Base-by-base conservation (phyloP, 2,329 filamentous ascomycete species). In the Alternaria triticimaculans region DNA sequence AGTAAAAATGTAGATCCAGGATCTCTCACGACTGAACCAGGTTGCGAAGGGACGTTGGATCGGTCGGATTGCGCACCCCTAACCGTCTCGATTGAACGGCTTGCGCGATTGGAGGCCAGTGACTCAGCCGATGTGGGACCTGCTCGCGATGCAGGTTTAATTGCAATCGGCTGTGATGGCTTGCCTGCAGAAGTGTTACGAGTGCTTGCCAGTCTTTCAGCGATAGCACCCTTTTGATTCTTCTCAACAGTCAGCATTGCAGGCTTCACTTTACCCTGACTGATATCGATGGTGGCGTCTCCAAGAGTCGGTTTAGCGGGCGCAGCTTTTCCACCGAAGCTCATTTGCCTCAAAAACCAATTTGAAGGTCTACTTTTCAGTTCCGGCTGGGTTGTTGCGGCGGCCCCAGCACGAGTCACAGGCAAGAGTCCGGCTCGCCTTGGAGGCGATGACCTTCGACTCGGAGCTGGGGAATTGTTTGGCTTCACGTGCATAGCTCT, bases 271-370 rank as follows among this genome's bases (percentile, higher is more conserved):
- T 72, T 72, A 6, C 73, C 78, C 21, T 70, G 67, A 14, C 72
- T 76, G 21, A 79, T 74, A 20, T 79, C 75, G 37, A 75, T 76
- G 14, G 76, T 78, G 11, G 76, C 74, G 45, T 72, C 69, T 26
- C 71, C 72, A 8, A 73, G 68, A 2, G 74, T 78, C 7, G 74
- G 62, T 62, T 80, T 77, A 9, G 73, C 65, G 15, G 75, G 62
- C 6, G 68, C 63, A 49, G 69, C 70, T 41, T 72, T 75, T 7
- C 75, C 78, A n/a, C 75, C 78, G 57, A 80, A 80, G 62, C 80
- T 82, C 25, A 82, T 80, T 33, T 81, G 78, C 48, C 78, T 67
- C 10, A 80, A 65, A 28, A 80, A 78, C 78, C 78, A 80, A 23
- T 76, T 73, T 4, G 71, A 70, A 20, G 77, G 75, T 26, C 73